Evolutionary conservation across 148 eudicot species (phyloP).

Genomic region (Spergularia bocconei): DNA sequence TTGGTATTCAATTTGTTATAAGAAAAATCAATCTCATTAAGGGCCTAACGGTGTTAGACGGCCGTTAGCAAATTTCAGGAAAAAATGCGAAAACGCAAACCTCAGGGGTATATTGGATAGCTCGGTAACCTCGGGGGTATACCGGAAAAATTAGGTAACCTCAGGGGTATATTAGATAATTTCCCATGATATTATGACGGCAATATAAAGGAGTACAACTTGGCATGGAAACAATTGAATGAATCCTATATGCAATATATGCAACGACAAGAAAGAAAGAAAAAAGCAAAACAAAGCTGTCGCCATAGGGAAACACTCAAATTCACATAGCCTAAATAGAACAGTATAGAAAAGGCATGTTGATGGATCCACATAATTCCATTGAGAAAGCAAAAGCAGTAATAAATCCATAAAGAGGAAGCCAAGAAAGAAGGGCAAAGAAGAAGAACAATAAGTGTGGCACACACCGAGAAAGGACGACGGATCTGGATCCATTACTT

Average conservation of each 20-base stretch:
- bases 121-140: no score
- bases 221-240: neutral
- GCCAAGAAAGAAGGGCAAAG: neutral
- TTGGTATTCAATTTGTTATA: no score
- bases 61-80: no score
- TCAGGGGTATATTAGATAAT: no score
- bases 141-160: no score
- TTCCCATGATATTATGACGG: neutral
- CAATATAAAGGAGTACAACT: neutral
- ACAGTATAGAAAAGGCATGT: neutral
- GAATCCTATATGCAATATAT: neutral
- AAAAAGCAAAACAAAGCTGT: neutral
- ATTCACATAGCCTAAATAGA: neutral
- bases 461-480: neutral
- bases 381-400: neutral
- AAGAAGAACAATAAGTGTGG: neutral
- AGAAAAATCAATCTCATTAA: no score
- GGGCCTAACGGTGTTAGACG: no score
- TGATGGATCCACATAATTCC: constrained; percentile 1
- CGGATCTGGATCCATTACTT: constrained; percentile 7
- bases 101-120: no score
- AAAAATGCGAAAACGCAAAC: no score
- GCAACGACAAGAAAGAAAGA: neutral
- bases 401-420: neutral
- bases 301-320: neutral